These are phyloP conservation scores for Coelastrella sp. DNA, from an alignment of 139 green algal genomes.

Conservation along the genomic window DNA sequence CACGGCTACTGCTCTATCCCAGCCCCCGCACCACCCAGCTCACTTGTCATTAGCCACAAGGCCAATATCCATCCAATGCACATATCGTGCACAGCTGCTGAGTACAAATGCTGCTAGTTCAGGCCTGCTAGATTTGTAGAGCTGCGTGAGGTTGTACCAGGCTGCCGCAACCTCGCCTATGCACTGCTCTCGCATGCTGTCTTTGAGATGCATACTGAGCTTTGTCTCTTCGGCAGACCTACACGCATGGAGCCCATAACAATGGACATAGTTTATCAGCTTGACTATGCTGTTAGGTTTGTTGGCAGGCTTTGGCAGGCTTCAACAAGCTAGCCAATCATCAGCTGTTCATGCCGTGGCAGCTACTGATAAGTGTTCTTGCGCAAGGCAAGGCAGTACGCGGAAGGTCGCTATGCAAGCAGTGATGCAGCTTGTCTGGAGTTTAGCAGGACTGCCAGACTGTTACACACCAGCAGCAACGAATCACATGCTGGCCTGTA, in stretches of 20 bases:
- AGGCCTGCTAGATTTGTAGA: slow-evolving; percentile 62
- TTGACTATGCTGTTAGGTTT: neutral
- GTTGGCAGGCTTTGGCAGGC: too few relatives aligned
- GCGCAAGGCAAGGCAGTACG: too few relatives aligned
- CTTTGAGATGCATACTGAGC: slow-evolving; percentile 92
- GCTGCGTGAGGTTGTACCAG: slow-evolving; percentile 78
- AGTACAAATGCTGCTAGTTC: slow-evolving; percentile 79
- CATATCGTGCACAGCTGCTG: slow-evolving; percentile 78
- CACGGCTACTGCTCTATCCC: too few relatives aligned
- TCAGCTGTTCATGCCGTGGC: too few relatives aligned
- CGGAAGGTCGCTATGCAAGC: too few relatives aligned
- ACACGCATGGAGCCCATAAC: neutral
- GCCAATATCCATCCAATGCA: slow-evolving; percentile 96
- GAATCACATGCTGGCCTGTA: too few relatives aligned
- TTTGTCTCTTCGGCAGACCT: slow-evolving; percentile 83
- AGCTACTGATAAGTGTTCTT: too few relatives aligned
- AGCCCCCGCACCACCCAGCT: neutral
- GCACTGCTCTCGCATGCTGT: slow-evolving; percentile 93
- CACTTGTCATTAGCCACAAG: slow-evolving; percentile 90
- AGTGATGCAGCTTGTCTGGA: too few relatives aligned
- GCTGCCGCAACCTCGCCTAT: slow-evolving; percentile 81
- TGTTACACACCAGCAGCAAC: too few relatives aligned
- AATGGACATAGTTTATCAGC: neutral
- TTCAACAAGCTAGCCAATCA: too few relatives aligned
- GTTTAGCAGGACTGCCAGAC: too few relatives aligned